phyloP scores from a whole-genome alignment of 2,329 filamentous ascomycete species.

The Mollisia scopiformis region DNA sequence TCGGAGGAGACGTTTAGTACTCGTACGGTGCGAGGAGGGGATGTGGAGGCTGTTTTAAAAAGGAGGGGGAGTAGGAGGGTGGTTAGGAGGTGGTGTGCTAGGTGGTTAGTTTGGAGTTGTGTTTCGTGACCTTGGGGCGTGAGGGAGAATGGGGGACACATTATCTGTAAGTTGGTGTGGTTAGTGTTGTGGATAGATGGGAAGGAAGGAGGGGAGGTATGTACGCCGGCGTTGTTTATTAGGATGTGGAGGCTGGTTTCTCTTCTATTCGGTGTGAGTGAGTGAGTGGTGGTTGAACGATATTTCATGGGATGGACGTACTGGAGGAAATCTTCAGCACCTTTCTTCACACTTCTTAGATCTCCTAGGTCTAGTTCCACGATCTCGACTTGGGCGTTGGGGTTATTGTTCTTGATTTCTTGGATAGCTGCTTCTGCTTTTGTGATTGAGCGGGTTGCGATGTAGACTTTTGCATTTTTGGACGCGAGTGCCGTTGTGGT shows the following conservation, averaged over 20 bases:
- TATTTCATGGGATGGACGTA: not conserved
- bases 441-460: slow-evolving; percentile 39
- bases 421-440: slow-evolving; percentile 42
- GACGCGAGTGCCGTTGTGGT: slow-evolving; percentile 37
- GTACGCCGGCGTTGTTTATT: slow-evolving; percentile 41
- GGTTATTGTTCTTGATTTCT: slow-evolving; percentile 34
- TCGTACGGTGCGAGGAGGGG: slow-evolving; percentile 28
- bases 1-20: slow-evolving; percentile 19
- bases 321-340: slow-evolving; percentile 36
- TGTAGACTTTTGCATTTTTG: slow-evolving; percentile 45
- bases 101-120: slow-evolving; percentile 38
- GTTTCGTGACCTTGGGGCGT: slow-evolving; percentile 34
- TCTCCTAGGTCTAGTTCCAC: slow-evolving; percentile 40
- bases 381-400: slow-evolving; percentile 34
- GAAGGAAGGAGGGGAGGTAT: slow-evolving; percentile 25
- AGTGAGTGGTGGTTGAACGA: not conserved
- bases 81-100: slow-evolving; percentile 38
- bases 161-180: no score
- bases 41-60: not conserved
- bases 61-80: slow-evolving; percentile 37
- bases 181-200: not conserved
- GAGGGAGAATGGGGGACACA: slow-evolving; percentile 5
- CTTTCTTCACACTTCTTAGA: slow-evolving; percentile 38
- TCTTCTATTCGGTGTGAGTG: not conserved
- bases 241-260: slow-evolving; percentile 42